Base-by-base conservation (phyloP, 805 yeast genomes). In the Hanseniaspora taiwanica region DNA sequence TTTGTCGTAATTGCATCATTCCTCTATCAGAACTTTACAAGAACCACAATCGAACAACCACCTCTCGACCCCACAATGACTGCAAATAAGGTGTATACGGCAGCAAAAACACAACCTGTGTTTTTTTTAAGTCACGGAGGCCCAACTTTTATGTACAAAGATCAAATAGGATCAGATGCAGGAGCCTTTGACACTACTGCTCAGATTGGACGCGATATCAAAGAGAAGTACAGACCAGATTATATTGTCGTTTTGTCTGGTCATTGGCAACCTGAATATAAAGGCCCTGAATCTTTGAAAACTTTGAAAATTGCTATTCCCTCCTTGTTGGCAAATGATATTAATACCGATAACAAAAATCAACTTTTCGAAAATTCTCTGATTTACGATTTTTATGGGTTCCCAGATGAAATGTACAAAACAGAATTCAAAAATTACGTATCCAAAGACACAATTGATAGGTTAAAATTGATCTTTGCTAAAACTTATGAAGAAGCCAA, bases 71-170 rank as follows among this genome's bases (percentile, higher is more conserved):
- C n/a, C n/a, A n/a, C n/a, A n/a, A n/a, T n/a, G n/a, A 16, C 36
- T 12, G n/a, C 32, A 6, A 31, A 21, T n/a, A 34, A 20, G 19
- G 27, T 37, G n/a, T 12, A 8, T 25, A 25, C 4, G 4, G 14
- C 29, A 14, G 9, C 20, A n/a, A 5, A 31, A 16, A 31, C 12
- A 31, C 44, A 42, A 31, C 89, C 91, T 6, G 70, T 76, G 1
- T 79, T 61, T 53, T 83, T 81, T 56, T 53, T 81, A 34, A 75
- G 84, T n/a, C 93, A 82, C 59, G 93, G 93, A 6, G 91, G 87
- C 1, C 93, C 93, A 6, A 75, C 81, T 1, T 80, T 82, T 55
- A 72, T 81, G 65, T 77, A 78, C 49, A 54, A 63, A 27, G 58
- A 65, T n/a, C 68, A 63, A 38, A 63, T 58, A 18, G 59, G 63